Evolutionary conservation across 129 eudicot species (phyloP).

Genomic region (Tanacetum coccineum): DNA sequence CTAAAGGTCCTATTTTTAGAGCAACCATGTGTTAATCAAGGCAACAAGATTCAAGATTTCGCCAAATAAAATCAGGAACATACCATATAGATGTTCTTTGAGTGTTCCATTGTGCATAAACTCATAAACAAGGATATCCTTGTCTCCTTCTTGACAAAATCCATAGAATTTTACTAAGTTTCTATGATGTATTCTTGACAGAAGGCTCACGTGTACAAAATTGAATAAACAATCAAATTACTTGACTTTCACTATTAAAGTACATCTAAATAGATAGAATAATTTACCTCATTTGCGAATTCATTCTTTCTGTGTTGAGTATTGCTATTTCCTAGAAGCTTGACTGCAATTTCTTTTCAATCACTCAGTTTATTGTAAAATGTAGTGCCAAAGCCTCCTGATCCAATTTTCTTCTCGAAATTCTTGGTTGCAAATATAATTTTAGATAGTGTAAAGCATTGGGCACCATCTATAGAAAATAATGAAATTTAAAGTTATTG

Average conservation of each 20-base stretch:
- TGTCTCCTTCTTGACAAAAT: conserved; percentile 94
- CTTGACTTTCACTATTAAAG: not conserved
- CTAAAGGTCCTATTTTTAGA: conserved; percentile 53
- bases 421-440: conserved; percentile 69
- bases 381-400: conserved; percentile 96
- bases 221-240: not conserved
- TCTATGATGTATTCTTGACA: conserved; percentile 96
- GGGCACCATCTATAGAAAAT: conserved; percentile 60
- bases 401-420: conserved; percentile 83
- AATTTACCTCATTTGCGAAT: conserved; percentile 76
- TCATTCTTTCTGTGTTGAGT: conserved; percentile 90
- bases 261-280: not conserved
- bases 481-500: not conserved
- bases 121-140: conserved; percentile 83
- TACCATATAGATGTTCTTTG: conserved; percentile 96
- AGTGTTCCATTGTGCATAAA: conserved; percentile 97
- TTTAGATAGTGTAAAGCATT: conserved; percentile 69
- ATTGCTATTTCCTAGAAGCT: conserved; percentile 66
- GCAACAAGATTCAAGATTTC: conserved; percentile 10
- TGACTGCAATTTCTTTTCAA: conserved; percentile 91
- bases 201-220: conserved; percentile 70
- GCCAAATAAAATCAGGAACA: conserved; percentile 8
- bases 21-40: conserved; percentile 10
- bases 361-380: conserved; percentile 71
- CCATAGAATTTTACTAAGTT: conserved; percentile 94